Evolutionary conservation across 805 yeast species (phyloP).

Genomic region (Yarrowia divulgata): DNA sequence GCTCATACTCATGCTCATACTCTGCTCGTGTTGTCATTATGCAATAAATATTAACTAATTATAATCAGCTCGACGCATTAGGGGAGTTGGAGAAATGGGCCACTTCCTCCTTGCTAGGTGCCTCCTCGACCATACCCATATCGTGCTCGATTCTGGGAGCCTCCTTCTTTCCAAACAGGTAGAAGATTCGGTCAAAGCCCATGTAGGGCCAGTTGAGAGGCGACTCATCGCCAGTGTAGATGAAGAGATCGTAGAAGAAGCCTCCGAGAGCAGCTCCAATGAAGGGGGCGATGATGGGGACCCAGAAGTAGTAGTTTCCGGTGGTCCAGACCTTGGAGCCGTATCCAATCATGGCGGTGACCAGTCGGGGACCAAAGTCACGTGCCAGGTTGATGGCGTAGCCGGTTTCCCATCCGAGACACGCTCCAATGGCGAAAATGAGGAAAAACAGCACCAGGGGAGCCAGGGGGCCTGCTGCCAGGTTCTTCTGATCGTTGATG

Average conservation of each 20-base stretch:
- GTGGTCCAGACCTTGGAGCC: slow-evolving; percentile 53
- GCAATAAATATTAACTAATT: slow-evolving; percentile 32
- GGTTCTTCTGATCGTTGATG: slow-evolving; percentile 60
- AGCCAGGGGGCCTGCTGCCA: slow-evolving; percentile 56
- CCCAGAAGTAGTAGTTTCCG: slow-evolving; percentile 60
- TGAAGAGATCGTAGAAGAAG: slow-evolving; percentile 59
- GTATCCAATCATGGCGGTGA: slow-evolving; percentile 58
- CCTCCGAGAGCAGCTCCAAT: slow-evolving; percentile 59
- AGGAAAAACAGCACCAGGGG: slow-evolving; percentile 58
- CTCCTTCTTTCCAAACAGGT: slow-evolving; percentile 19
- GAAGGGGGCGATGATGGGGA: slow-evolving; percentile 60
- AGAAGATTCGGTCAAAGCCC: slow-evolving; percentile 45
- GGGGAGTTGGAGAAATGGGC: slow-evolving; percentile 36
- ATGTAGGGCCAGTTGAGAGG: slow-evolving; percentile 57
- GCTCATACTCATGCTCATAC: too few relatives aligned
- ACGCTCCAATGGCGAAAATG: slow-evolving; percentile 57
- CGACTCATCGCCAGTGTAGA: slow-evolving; percentile 61
- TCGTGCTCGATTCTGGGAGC: slow-evolving; percentile 35
- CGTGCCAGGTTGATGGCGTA: slow-evolving; percentile 63
- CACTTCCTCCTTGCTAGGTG: slow-evolving; percentile 18
- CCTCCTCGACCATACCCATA: slow-evolving; percentile 36
- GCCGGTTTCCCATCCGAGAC: slow-evolving; percentile 62
- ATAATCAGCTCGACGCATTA: slow-evolving; percentile 6
- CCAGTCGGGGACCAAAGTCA: slow-evolving; percentile 63
- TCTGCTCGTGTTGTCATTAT: too few relatives aligned